Percentiles rank a stretch among this genome's conserved stretches.
Conservation (phyloP, 2,329 filamentous ascomycete genomes). For the Fusarium redolens region DNA sequence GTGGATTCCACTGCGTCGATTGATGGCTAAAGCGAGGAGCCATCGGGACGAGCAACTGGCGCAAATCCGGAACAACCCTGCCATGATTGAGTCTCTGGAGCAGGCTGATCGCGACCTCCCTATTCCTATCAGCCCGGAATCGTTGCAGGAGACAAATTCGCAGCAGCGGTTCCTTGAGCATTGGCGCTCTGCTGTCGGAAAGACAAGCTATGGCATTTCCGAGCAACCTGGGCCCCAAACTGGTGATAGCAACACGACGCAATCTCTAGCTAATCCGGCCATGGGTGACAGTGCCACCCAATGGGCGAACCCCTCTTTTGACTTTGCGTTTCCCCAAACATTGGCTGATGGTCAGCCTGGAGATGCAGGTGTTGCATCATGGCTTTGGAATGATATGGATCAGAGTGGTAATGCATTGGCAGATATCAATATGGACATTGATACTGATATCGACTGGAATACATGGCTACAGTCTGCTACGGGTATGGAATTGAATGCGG, state of each 20-base stretch:
- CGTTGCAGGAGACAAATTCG: constrained; percentile 5
- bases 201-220: rapidly evolving
- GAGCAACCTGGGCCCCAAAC: not conserved
- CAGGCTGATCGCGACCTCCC: constrained; percentile 43
- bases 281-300: not conserved
- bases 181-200: constrained; percentile 27
- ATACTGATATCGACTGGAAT: constrained; percentile 51
- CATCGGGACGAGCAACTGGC: constrained; percentile 53
- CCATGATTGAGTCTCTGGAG: constrained; percentile 45
- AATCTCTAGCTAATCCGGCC: not conserved
- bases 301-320: not conserved
- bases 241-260: rapidly evolving
- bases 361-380: constrained; percentile 41
- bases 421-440: constrained; percentile 47
- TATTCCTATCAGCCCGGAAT: constrained; percentile 47
- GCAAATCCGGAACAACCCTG: constrained; percentile 46
- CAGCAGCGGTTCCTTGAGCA: constrained; percentile 16
- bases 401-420: constrained; percentile 45
- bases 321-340: not conserved
- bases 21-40: constrained; percentile 53
- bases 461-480: constrained; percentile 51
- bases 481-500: constrained; percentile 43
- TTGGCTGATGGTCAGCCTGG: not conserved
- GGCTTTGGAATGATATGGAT: constrained; percentile 51
- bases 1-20: constrained; percentile 55